phyloP scores from a whole-genome alignment of 1,139 yeast genomes.

The Tardiomyces depauwii region DNA sequence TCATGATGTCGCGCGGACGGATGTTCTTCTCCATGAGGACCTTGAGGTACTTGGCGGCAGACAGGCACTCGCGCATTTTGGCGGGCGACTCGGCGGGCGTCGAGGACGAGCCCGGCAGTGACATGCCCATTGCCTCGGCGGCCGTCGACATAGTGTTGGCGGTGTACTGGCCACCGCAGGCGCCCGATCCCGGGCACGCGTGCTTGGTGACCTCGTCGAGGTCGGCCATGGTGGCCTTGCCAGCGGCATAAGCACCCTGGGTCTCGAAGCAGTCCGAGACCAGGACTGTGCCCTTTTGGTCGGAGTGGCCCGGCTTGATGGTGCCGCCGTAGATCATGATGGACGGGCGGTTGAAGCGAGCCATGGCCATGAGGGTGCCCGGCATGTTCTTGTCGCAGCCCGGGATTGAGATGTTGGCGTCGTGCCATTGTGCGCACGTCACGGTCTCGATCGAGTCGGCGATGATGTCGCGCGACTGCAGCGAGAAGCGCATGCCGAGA shows the following conservation, averaged over 20 bases:
- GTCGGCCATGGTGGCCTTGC: constrained; percentile 11
- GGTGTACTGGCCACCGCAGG: constrained; percentile 17
- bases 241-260: constrained; percentile 12
- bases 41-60: constrained; percentile 12
- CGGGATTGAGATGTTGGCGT: constrained; percentile 46
- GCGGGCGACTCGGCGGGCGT: constrained; percentile 14
- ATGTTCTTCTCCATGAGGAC: constrained; percentile 11
- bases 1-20: constrained; percentile 14
- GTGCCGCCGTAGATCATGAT: constrained; percentile 29
- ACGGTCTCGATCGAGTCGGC: constrained; percentile 94
- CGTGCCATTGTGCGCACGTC: constrained; percentile 89
- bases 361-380: constrained; percentile 26
- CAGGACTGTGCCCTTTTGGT: constrained; percentile 16
- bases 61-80: constrained; percentile 15
- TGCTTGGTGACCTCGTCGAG: constrained; percentile 11
- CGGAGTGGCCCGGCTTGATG: constrained; percentile 22
- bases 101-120: constrained; percentile 15
- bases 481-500: constrained; percentile 85
- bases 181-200: constrained; percentile 16
- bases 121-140: constrained; percentile 17
- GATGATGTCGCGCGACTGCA: constrained; percentile 86
- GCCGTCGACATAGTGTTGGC: constrained; percentile 17
- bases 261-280: constrained; percentile 18
- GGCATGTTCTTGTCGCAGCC: constrained; percentile 29
- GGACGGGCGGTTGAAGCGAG: constrained; percentile 25